Base-by-base conservation (phyloP, 2,329 filamentous ascomycete species). In the Aspergillus floridensis region DNA sequence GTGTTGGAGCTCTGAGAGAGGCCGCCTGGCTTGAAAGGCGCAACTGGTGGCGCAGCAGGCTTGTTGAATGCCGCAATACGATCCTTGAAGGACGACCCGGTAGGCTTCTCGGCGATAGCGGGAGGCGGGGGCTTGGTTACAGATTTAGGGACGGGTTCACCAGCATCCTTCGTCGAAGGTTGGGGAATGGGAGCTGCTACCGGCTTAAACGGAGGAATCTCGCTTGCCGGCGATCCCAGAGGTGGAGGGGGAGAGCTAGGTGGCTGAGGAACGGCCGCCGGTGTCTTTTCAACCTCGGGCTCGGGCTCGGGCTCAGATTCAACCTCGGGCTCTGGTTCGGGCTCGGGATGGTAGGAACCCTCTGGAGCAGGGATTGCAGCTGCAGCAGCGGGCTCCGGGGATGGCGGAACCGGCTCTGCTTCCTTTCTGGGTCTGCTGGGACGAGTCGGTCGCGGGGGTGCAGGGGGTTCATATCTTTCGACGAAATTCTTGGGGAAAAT, bases 61-160 rank as follows among this genome's bases (percentile, higher is more conserved):
- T 93, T 95, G 77, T 99, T 99, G 80, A 99, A 99, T 49, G 95
- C 93, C 35, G 95, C 95, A 72, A 99, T 96, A 63, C 95, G 90
- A 77, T 98, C 95, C 72, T 86, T 93, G 80, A 99, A 98, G 2
- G 95, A 92, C 70, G 85, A 90, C 49, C 80, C 82, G 11, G 76
- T 74, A 29, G 92, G 91, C 74, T 96, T 96, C 67, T 92, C 91
- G 12, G 82, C 82, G 12, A 86, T 80, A 26, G 80, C 76, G 19
- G 85, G 83, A 12, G 91, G 89, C 44, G 90, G 88, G 22, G 87
- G 82, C 60, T 85, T 86, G 3, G 82, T 72, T 19, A 75, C 70
- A 46, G 79, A 71, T 58, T 80, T 79, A 49, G 79, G 70, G 32
- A 74, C 65, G 52, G 72, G 69, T 57, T 77, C 75, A 56, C 75